These are phyloP conservation scores for Blastobotrys serpentis DNA, from an alignment of 1,139 yeast species.

Conservation along the genomic window DNA sequence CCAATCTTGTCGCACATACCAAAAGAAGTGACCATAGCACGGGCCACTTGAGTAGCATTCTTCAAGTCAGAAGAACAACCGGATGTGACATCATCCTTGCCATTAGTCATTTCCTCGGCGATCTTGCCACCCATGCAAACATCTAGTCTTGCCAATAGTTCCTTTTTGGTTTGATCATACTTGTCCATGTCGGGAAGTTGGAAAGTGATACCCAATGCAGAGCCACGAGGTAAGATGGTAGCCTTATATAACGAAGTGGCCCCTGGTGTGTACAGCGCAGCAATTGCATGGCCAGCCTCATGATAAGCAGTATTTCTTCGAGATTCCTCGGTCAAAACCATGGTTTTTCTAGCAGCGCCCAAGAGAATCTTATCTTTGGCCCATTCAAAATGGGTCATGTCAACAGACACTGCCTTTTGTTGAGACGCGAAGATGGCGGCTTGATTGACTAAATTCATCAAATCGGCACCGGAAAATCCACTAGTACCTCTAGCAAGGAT, in stretches of 20 bases:
- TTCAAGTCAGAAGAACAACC: slow-evolving; percentile 92
- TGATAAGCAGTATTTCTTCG: slow-evolving; percentile 94
- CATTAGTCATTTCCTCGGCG: slow-evolving; percentile 92
- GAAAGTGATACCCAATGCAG: slow-evolving; percentile 94
- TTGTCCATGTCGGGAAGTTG: slow-evolving; percentile 98
- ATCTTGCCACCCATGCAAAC: slow-evolving; percentile 99
- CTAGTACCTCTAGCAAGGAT: slow-evolving; percentile 96
- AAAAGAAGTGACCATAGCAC: slow-evolving; percentile 94
- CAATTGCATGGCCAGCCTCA: slow-evolving; percentile 98
- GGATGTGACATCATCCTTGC: slow-evolving; percentile 87
- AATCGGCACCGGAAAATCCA: slow-evolving; percentile 95
- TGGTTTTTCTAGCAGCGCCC: slow-evolving; percentile 97
- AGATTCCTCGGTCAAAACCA: slow-evolving; percentile 95
- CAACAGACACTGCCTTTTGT: slow-evolving; percentile 84
- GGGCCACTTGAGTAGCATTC: slow-evolving; percentile 86
- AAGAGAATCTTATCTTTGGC: slow-evolving; percentile 95
- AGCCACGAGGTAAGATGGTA: slow-evolving; percentile 93
- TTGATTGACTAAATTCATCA: slow-evolving; percentile 92
- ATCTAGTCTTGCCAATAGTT: slow-evolving; percentile 87
- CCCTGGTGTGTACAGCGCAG: slow-evolving; percentile 94
- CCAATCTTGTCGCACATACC: slow-evolving; percentile 97
- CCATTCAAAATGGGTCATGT: slow-evolving; percentile 95
- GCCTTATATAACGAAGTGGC: slow-evolving; percentile 97
- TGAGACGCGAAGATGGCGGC: slow-evolving; percentile 98
- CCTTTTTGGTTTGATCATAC: slow-evolving; percentile 85